phyloP scores from a whole-genome alignment of 495 filamentous ascomycete genomes.

The Podospora pseudopauciseta region DNA sequence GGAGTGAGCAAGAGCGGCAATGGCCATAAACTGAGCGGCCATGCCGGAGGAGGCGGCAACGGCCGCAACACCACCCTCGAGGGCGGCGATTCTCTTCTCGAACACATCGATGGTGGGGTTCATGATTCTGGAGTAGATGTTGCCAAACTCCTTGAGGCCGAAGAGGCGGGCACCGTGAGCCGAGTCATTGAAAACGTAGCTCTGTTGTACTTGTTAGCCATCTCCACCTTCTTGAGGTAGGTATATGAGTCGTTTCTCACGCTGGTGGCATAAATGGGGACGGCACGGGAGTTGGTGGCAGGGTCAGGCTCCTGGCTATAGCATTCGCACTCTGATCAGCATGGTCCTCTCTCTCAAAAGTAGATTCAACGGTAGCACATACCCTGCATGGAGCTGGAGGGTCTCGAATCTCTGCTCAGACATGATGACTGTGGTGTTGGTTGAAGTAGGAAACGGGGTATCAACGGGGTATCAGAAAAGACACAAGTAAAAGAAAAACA shows the following conservation, averaged over 20 bases:
- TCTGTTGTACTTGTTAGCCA: constrained; percentile 46
- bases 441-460: constrained; percentile 5
- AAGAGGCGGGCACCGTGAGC: constrained; percentile 95
- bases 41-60: constrained; percentile 89
- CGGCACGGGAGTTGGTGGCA: constrained; percentile 84
- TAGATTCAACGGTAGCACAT: constrained; percentile 27
- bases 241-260: constrained; percentile 42
- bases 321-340: constrained; percentile 20
- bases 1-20: constrained; percentile 73
- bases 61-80: constrained; percentile 91
- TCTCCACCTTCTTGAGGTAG: background rate
- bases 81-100: constrained; percentile 92
- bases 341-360: constrained; percentile 5
- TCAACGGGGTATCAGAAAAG: constrained; percentile 13
- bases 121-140: constrained; percentile 98
- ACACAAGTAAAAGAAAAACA: background rate
- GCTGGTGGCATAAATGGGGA: constrained; percentile 94
- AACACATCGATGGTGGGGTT: constrained; percentile 99
- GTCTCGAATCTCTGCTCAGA: constrained; percentile 72
- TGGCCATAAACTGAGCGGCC: constrained; percentile 89
- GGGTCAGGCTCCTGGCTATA: constrained; percentile 76
- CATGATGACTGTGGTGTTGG: constrained; percentile 24
- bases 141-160: constrained; percentile 95
- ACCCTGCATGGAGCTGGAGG: constrained; percentile 95
- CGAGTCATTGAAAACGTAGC: constrained; percentile 92